A percentile compares a stretch with the other conserved stretches of the same genome.
Conservation (phyloP, 2,329 filamentous ascomycete species). For the Pseudocercospora musae region DNA sequence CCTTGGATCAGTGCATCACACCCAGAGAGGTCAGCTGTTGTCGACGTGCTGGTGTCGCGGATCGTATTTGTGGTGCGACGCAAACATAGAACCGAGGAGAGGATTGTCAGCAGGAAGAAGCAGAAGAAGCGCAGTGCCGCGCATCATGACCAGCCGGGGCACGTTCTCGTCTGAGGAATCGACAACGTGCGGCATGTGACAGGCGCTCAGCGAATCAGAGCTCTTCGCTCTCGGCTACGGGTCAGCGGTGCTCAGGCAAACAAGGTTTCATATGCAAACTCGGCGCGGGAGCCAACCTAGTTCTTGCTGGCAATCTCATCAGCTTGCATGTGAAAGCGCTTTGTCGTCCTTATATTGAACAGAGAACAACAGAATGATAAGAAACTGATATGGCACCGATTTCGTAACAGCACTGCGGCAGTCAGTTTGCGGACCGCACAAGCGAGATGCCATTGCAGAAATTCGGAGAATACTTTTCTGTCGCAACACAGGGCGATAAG, state of each 20-base stretch:
- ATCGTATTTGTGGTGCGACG: conserved; percentile 13
- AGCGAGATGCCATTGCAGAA: neutral
- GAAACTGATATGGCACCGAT: neutral
- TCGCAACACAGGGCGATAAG: neutral
- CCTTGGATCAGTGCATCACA: conserved; percentile 11
- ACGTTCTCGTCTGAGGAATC: neutral
- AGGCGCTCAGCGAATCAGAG: neutral
- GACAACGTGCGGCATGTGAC: neutral
- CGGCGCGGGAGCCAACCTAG: neutral
- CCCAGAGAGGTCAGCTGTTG: conserved; percentile 16
- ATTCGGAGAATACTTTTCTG: neutral
- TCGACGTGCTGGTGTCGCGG: conserved; percentile 19
- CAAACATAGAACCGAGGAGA: conserved; percentile 12
- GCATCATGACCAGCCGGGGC: neutral
- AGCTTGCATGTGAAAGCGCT: neutral
- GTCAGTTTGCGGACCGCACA: neutral
- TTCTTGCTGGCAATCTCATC: neutral
- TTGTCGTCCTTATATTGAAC: neutral
- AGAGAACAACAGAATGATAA: neutral
- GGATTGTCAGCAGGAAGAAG: conserved; percentile 4
- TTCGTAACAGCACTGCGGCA: too few relatives aligned
- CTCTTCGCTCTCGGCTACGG: neutral
- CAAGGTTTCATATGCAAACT: neutral
- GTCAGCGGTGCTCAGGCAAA: neutral
- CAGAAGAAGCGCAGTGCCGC: neutral